Percentiles rank a stretch among this genome's conserved stretches.
Conservation (phyloP, 148 eudicot genomes). For the Linanthus parryae region DNA sequence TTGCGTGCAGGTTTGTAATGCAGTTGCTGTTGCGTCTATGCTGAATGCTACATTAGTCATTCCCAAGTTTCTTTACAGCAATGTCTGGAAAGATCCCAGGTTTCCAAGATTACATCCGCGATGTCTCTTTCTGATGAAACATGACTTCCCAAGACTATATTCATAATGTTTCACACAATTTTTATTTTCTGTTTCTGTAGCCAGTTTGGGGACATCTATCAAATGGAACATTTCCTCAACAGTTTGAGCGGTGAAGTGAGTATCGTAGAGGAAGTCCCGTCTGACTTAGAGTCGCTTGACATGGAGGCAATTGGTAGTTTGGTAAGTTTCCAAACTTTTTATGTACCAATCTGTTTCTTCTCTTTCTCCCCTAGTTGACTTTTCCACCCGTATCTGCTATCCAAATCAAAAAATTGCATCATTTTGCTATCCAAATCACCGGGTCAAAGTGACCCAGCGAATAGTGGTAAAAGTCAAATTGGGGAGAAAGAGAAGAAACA, state of each 20-base stretch:
- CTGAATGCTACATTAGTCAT: slow-evolving; percentile 89
- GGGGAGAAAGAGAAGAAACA: too few species aligned
- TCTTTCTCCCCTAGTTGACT: too few species aligned
- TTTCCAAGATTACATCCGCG: too few species aligned
- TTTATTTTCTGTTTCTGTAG: slow-evolving; percentile 32
- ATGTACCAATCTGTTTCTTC: too few species aligned
- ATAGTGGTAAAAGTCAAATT: too few species aligned
- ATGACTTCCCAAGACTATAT: too few species aligned
- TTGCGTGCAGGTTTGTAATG: slow-evolving; percentile 80
- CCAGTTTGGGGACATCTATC: slow-evolving; percentile 87
- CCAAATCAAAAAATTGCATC: too few species aligned
- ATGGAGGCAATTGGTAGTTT: slow-evolving; percentile 78
- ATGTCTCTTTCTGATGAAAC: too few species aligned
- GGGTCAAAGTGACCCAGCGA: too few species aligned
- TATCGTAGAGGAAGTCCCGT: slow-evolving; percentile 73
- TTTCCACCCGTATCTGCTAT: too few species aligned
- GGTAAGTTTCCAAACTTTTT: too few species aligned
- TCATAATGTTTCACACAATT: not conserved
- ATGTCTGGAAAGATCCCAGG: slow-evolving; percentile 97
- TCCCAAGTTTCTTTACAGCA: slow-evolving; percentile 87
- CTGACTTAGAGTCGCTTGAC: slow-evolving; percentile 52
- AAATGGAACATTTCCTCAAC: slow-evolving; percentile 64
- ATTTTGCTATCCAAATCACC: too few species aligned
- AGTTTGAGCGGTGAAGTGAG: slow-evolving; percentile 52
- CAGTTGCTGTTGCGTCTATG: slow-evolving; percentile 83